These are phyloP conservation scores for Xylaria sp. DNA, from an alignment of 2,329 filamentous ascomycete genomes.

Conservation along the genomic window DNA sequence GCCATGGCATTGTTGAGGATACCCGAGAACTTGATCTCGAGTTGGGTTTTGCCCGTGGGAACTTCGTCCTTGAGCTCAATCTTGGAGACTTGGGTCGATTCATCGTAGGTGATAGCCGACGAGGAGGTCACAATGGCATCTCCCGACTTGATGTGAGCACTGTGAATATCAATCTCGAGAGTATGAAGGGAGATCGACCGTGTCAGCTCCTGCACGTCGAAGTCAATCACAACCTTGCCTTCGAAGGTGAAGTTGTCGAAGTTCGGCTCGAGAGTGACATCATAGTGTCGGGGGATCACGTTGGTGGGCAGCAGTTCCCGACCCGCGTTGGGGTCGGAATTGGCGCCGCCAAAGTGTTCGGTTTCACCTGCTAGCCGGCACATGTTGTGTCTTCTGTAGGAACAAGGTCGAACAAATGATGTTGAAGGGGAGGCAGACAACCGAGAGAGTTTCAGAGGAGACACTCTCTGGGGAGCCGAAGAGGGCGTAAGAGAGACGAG, in stretches of 20 bases:
- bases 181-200: constrained; percentile 84
- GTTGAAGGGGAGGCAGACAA: constrained; percentile 17
- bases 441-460: constrained; percentile 13
- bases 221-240: constrained; percentile 76
- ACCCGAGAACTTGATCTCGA: constrained; percentile 73
- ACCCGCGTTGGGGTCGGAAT: constrained; percentile 49
- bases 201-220: constrained; percentile 80
- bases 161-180: constrained; percentile 77
- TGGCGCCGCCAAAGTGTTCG: constrained; percentile 49
- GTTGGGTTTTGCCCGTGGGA: constrained; percentile 68
- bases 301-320: constrained; percentile 88
- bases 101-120: constrained; percentile 67
- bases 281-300: constrained; percentile 87
- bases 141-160: constrained; percentile 60
- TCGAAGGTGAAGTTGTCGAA: constrained; percentile 83
- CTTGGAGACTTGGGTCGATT: constrained; percentile 74
- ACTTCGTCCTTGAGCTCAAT: constrained; percentile 72
- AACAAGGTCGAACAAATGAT: constrained; percentile 51
- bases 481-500: constrained; percentile 19
- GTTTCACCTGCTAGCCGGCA: constrained; percentile 57
- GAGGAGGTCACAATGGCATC: constrained; percentile 54
- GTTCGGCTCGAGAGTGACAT: constrained; percentile 85
- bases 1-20: constrained; percentile 89
- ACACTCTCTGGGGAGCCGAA: constrained; percentile 12
- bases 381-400: constrained; percentile 67